Percentiles rank a stretch among this genome's conserved stretches.
phyloP scores from a whole-genome alignment of 768 basidiomycete species.

The Mycena floridula region DNA sequence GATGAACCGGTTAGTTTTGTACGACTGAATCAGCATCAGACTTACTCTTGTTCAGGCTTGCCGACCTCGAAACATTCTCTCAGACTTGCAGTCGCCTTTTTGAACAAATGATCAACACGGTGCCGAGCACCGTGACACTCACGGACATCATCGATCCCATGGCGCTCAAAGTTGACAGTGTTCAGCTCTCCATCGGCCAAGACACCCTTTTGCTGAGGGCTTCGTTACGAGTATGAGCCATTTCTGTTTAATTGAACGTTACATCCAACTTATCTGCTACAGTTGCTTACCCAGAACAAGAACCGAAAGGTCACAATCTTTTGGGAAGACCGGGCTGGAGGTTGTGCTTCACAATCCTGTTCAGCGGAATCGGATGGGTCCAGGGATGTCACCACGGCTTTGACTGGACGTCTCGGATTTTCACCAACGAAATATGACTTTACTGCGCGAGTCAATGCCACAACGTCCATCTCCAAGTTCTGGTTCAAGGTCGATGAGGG shows the following conservation, averaged over 20 bases:
- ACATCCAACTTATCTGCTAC: not conserved
- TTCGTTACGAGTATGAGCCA: constrained; percentile 27
- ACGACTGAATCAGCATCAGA: not conserved
- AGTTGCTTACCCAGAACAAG: not conserved
- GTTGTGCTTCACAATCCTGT: not conserved
- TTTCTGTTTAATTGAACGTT: not conserved
- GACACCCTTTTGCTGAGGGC: constrained; percentile 34
- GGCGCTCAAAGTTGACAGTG: constrained; percentile 32
- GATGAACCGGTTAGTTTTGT: constrained; percentile 9
- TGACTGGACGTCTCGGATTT: too few species aligned
- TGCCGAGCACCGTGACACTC: constrained; percentile 37
- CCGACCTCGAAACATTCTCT: constrained; percentile 26
- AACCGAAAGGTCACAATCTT: constrained; percentile 2
- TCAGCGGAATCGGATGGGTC: too few species aligned
- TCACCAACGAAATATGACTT: constrained; percentile 36
- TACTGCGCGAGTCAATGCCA: constrained; percentile 31
- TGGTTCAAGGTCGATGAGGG: constrained; percentile 45
- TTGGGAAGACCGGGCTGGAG: not conserved
- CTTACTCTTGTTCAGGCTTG: constrained; percentile 15
- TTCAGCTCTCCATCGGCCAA: constrained; percentile 30
- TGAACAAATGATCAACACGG: constrained; percentile 41
- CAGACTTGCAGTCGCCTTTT: constrained; percentile 33
- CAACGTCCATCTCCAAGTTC: constrained; percentile 39
- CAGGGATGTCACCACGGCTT: too few species aligned
- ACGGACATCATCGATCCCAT: constrained; percentile 38